Evolutionary conservation across 148 eudicot species (phyloP).

Genomic region (Rhododendron mucronatum): DNA sequence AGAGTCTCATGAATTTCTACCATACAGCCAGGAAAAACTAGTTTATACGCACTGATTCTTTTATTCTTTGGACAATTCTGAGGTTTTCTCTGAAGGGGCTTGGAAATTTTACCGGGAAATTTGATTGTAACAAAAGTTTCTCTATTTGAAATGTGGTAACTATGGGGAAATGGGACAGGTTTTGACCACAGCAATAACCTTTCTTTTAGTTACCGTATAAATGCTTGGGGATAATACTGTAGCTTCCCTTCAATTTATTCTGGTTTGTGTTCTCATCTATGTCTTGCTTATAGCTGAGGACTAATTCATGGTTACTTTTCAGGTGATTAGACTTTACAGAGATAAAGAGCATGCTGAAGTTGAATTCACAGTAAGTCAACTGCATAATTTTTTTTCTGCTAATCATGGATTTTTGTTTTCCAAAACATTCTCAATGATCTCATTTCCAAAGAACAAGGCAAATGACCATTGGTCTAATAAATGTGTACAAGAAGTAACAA

Average conservation of each 20-base stretch:
- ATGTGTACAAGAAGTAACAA: background rate
- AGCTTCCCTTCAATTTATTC: background rate
- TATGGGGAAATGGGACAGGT: background rate
- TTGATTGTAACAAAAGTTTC: background rate
- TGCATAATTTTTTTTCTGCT: background rate
- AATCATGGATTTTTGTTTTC: background rate
- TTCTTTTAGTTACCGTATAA: background rate
- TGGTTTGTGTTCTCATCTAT: background rate
- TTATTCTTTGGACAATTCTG: background rate
- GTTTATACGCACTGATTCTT: background rate
- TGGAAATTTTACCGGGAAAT: background rate
- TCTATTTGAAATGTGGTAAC: background rate
- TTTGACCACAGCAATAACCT: background rate
- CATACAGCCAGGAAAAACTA: background rate
- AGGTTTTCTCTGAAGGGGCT: background rate
- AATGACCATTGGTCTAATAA: background rate
- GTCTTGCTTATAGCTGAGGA: constrained; percentile 1
- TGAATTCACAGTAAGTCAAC: constrained; percentile 64
- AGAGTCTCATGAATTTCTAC: background rate
- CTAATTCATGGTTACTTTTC: constrained; percentile 10
- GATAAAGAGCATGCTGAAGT: constrained; percentile 83
- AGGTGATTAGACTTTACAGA: constrained; percentile 75
- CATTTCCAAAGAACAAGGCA: constrained; percentile 1
- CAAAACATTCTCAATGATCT: background rate
- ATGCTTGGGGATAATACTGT: background rate